Base-by-base conservation (phyloP, 164 flowering plant genomes). In the Stephania yunnanensis region DNA sequence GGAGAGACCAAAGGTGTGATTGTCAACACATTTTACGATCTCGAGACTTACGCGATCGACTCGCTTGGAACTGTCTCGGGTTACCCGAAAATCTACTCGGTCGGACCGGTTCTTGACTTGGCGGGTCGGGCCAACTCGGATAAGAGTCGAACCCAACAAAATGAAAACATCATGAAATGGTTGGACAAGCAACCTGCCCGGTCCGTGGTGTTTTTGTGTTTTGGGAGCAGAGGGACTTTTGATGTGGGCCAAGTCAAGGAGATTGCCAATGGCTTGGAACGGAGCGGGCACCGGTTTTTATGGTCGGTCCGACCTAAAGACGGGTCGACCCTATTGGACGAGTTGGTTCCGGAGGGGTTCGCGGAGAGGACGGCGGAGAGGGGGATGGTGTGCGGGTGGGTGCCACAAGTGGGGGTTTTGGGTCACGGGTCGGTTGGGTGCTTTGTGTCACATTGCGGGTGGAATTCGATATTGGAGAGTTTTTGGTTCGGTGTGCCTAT, bases 361-460 rank as follows among this genome's bases (percentile, higher is more conserved):
- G 22, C 78, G 45, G 75, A 78, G 6, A 75, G 83, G 15, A 77
- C 79, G 10, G 45, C 13, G 6, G 77, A 50, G 46, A 68, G 72
- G 19, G 86, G 86, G 7, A 72, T 73, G 31, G 64, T 84, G 2
- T 70, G 75, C 13, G 86, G 84, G 22, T 86, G 85, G 88, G 83
- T 81, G 25, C 86, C 88, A 22, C 88, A 86, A 19, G 75, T 76
- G 11, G 74, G 4, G 7, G 73, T 86, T 6, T 48, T 86, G 44
- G 75, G 79, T 2, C 84, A 86, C 61, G 20, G 4, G 17, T 80
- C 82, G 0, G 68, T 77, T 5, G 85, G 82, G 11, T 84, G 83
- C 17, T 86, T 86, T 63, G 84, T 86, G 1, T 84, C 85, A 0
- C 86, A 85, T 65, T 85, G 87, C 17, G 87, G 87, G 10, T 83